These are phyloP conservation scores for Aspergillus alliaceus DNA, from an alignment of 2,329 filamentous ascomycete genomes.

Conservation along the genomic window DNA sequence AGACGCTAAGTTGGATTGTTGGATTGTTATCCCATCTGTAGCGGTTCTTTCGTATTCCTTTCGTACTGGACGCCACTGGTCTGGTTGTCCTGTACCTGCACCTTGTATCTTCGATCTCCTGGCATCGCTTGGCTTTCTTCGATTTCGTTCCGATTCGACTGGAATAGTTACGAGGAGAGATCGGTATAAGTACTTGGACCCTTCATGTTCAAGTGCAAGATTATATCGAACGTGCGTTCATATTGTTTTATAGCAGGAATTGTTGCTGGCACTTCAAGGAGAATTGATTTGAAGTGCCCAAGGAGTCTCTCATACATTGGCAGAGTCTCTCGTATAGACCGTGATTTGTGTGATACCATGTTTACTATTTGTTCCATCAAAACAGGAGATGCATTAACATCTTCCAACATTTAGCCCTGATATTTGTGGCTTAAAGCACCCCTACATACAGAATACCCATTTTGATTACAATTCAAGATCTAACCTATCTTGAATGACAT, in stretches of 20 bases:
- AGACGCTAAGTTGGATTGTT: conserved; percentile 9
- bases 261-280: conserved; percentile 1
- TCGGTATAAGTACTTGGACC: background rate
- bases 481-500: background rate
- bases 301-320: conserved; percentile 14
- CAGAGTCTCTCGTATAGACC: conserved; percentile 14
- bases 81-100: conserved; percentile 6
- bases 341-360: conserved; percentile 19
- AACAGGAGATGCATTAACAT: conserved; percentile 6
- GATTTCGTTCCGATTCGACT: background rate
- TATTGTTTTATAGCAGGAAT: conserved; percentile 2
- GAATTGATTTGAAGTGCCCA: background rate
- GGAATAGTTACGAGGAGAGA: background rate
- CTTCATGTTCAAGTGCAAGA: background rate
- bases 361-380: conserved; percentile 10
- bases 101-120: background rate
- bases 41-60: background rate
- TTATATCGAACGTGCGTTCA: conserved; percentile 1
- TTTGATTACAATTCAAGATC: background rate
- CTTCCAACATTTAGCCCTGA: conserved; percentile 9
- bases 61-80: conserved; percentile 10
- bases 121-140: background rate
- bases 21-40: background rate
- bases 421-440: conserved; percentile 6
- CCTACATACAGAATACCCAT: conserved; percentile 13